Percentiles rank a stretch among this genome's conserved stretches.
These are phyloP conservation scores for Nectriaceae sp. DNA, from an alignment of 2,329 filamentous ascomycete genomes.

Conservation along the genomic window DNA sequence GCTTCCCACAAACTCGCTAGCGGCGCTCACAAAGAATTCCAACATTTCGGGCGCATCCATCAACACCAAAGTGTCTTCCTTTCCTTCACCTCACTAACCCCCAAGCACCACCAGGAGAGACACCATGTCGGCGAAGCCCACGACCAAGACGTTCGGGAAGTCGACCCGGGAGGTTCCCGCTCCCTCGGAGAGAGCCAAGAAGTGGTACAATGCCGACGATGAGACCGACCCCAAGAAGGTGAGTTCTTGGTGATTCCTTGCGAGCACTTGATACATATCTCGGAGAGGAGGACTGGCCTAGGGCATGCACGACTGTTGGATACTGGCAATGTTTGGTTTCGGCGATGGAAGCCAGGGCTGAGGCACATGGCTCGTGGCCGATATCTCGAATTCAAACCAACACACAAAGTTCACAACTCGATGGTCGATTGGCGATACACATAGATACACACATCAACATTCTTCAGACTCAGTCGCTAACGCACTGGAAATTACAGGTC, in stretches of 20 bases:
- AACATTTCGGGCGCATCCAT: constrained; percentile 40
- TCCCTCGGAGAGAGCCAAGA: constrained; percentile 88
- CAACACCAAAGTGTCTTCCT: constrained; percentile 40
- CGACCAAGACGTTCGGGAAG: constrained; percentile 97
- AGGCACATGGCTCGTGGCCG: constrained; percentile 8
- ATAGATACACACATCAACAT: constrained; percentile 8
- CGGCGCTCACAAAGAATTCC: constrained; percentile 44
- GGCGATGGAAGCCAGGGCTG: constrained; percentile 11
- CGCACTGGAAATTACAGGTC: constrained; percentile 59
- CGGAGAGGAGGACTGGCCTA: constrained; percentile 9
- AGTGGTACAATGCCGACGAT: constrained; percentile 98
- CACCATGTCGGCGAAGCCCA: constrained; percentile 74
- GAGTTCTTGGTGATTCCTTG: constrained; percentile 51
- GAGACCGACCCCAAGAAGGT: constrained; percentile 91
- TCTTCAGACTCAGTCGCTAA: constrained; percentile 10
- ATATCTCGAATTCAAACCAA: constrained; percentile 19
- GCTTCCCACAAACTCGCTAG: constrained; percentile 46
- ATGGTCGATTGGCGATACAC: constrained; percentile 11
- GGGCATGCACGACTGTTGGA: constrained; percentile 13
- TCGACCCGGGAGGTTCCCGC: constrained; percentile 89
- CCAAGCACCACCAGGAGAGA: constrained; percentile 48
- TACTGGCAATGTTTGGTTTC: constrained; percentile 12
- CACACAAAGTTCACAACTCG: constrained; percentile 11
- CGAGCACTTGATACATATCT: constrained; percentile 15
- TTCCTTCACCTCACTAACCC: constrained; percentile 37